Percentiles rank a stretch among this genome's conserved stretches.
Conservation (phyloP, 2,329 filamentous ascomycete species). For the Diplodia intermedia region DNA sequence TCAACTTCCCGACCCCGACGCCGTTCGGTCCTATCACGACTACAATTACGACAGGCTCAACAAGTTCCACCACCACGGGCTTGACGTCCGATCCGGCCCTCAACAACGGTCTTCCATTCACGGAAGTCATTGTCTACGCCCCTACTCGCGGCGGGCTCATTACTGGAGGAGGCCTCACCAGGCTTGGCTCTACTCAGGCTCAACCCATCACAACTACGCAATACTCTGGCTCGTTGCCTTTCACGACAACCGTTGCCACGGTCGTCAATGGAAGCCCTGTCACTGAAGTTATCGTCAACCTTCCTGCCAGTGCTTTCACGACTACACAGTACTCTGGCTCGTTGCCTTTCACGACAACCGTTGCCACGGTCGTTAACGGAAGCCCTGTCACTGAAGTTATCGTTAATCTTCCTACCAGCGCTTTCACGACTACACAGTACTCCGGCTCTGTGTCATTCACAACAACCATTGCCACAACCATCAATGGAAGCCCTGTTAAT, state of each 20-base stretch:
- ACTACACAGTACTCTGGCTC: background rate
- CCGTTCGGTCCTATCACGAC: background rate
- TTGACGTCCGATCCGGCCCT: background rate
- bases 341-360: background rate
- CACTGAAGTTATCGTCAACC: background rate
- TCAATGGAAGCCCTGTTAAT: too few species aligned
- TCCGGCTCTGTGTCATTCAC: too few species aligned
- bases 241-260: background rate
- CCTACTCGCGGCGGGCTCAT: background rate
- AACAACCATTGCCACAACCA: too few species aligned
- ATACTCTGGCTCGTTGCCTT: background rate
- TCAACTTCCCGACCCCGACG: background rate
- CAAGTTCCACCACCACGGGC: background rate
- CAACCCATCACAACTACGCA: background rate
- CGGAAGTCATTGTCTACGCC: background rate
- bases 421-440: too few species aligned
- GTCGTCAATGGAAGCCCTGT: background rate
- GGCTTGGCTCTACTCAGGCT: background rate
- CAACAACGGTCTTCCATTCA: background rate
- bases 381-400: background rate
- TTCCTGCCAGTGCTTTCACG: too few species aligned
- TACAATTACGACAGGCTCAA: background rate
- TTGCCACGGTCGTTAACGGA: background rate
- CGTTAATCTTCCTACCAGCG: background rate
- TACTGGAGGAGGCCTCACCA: background rate